Evolutionary conservation across 2,329 filamentous ascomycete species (phyloP).

Genomic region (Chaetomiaceae sp.): DNA sequence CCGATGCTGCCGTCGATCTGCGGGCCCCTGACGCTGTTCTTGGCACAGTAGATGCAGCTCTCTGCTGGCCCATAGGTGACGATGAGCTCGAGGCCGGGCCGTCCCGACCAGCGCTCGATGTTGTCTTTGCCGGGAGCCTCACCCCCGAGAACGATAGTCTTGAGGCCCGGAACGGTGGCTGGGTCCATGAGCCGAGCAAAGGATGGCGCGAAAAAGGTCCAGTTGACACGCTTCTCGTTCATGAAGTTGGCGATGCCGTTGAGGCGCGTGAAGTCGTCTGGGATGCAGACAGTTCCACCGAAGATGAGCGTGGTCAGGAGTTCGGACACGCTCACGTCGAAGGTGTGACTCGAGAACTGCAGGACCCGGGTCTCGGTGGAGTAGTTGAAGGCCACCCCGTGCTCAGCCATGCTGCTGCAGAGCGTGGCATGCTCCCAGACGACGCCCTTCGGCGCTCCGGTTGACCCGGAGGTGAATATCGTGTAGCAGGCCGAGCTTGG

Average conservation of each 20-base stretch:
- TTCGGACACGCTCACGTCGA: slow-evolving; percentile 39
- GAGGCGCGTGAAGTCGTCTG: slow-evolving; percentile 23
- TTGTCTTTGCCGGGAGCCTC: slow-evolving; percentile 22
- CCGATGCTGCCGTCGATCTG: slow-evolving; percentile 15
- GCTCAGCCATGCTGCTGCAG: slow-evolving; percentile 31
- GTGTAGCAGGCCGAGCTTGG: slow-evolving; percentile 30
- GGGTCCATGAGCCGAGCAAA: slow-evolving; percentile 24
- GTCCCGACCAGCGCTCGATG: slow-evolving; percentile 18
- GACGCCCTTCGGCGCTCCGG: slow-evolving; percentile 51
- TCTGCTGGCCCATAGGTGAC: slow-evolving; percentile 24
- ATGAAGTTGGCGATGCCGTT: slow-evolving; percentile 12
- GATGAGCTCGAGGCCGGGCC: slow-evolving; percentile 13
- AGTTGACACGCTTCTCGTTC: slow-evolving; percentile 22
- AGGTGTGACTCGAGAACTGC: slow-evolving; percentile 36
- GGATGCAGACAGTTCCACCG: slow-evolving; percentile 43
- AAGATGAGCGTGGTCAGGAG: slow-evolving; percentile 37
- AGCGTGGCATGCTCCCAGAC: slow-evolving; percentile 31
- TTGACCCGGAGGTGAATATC: slow-evolving; percentile 53
- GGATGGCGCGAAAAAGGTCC: slow-evolving; percentile 24
- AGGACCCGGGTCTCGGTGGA: slow-evolving; percentile 28
- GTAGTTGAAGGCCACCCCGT: slow-evolving; percentile 43
- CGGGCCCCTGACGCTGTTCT: slow-evolving; percentile 4
- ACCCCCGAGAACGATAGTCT: slow-evolving; percentile 23
- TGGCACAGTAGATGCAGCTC: slow-evolving; percentile 12
- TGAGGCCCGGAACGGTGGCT: slow-evolving; percentile 22